Base-by-base conservation (phyloP, 306 rosid genomes). In the Cicer yamashitae region DNA sequence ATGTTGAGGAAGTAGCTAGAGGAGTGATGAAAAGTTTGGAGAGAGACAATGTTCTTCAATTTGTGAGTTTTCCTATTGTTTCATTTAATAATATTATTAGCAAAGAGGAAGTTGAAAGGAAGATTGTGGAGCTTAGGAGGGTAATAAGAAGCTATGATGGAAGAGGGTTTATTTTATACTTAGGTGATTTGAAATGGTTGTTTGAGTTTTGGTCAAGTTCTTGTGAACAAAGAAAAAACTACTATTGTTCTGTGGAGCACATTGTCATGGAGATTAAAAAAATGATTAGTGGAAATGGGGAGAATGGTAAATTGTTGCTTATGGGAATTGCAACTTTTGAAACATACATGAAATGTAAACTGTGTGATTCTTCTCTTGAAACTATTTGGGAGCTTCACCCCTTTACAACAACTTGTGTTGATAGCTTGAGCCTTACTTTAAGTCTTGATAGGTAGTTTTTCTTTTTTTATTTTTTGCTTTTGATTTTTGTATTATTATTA, bases 381-480 rank as follows among this genome's bases (percentile, higher is more conserved):
- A 41, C 86, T 44, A 69, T 92, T 51, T 92, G 90, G 97, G 91
- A 91, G 64, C 97, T 92, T 74, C 91, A 90, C 30, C 96, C 97
- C 56, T 85, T 88, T 14, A 82, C 86, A 2, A 79, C 88, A 2
- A 70, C 84, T 79, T 94, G 93, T 46, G 89, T 83, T 69, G 91
- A 88, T 8, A 86, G 90, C 82, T 77, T 90, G 10, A 90, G 84
- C 89, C 82, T 93, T 15, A 86, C 87, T 74, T 91, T 93, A 76
- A 93, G 87, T 59, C 68, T 89, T 81, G 88, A 89, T 75, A 93
- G 96, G 96, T 93, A 74, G 53, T 5, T 61, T 0, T 40, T 59
- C 15, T 15, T 59, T 5, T 34, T 11, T 37, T 60, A 13, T 10
- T 37, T 13, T n/a, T 61, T n/a, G 3, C 7, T n/a, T 60, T 66